Evolutionary conservation across 345 rosid genomes (phyloP).

Genomic region (Euphorbia peplus): DNA sequence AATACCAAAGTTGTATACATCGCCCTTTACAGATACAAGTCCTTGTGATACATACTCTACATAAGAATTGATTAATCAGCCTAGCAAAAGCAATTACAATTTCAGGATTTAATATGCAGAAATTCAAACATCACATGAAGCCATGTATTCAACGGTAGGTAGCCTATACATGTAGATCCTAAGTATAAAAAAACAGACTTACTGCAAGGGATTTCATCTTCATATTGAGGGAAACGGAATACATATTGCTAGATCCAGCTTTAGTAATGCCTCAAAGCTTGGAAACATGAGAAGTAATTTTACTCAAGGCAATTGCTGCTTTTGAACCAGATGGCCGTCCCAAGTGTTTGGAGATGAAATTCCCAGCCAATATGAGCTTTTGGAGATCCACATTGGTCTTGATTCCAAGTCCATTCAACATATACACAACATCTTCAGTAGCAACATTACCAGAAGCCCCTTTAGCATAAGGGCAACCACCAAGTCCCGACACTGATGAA

Average conservation of each 20-base stretch:
- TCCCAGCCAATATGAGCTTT: constrained; percentile 55
- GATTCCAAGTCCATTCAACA: constrained; percentile 69
- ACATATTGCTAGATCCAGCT: not conserved
- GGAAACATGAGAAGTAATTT: constrained; percentile 55
- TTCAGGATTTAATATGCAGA: too few relatives aligned
- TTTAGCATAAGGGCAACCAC: constrained; percentile 81
- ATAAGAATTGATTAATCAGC: too few relatives aligned
- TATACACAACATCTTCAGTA: constrained; percentile 68
- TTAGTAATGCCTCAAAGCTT: constrained; percentile 48
- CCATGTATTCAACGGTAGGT: too few relatives aligned
- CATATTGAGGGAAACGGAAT: not conserved
- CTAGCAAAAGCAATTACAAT: too few relatives aligned
- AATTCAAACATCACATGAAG: too few relatives aligned
- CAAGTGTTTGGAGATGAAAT: constrained; percentile 59
- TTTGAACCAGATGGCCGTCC: constrained; percentile 61
- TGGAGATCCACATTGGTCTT: constrained; percentile 57
- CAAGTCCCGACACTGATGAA: constrained; percentile 64
- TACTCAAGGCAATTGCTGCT: constrained; percentile 51
- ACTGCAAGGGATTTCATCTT: not conserved
- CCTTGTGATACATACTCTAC: too few relatives aligned
- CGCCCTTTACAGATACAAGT: too few relatives aligned
- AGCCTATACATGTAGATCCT: not conserved
- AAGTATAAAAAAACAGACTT: not conserved
- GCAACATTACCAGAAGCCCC: constrained; percentile 80
- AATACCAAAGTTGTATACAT: too few relatives aligned